Percentiles rank a stretch among this genome's conserved stretches.
Conservation (phyloP, 208 protist genomes). For the Crithidia acanthocephali region DNA sequence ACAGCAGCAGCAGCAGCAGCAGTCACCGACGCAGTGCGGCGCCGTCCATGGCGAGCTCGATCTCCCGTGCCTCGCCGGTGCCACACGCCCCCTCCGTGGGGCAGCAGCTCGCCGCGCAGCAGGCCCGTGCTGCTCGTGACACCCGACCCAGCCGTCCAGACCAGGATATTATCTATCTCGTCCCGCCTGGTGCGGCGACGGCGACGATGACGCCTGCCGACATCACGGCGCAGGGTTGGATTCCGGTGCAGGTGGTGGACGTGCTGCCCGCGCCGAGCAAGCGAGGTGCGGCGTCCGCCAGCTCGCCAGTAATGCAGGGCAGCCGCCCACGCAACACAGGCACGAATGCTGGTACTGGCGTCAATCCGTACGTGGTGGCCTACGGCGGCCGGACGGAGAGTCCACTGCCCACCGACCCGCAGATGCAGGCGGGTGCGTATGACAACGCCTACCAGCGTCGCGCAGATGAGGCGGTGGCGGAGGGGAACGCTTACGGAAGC, state of each 20-base stretch:
- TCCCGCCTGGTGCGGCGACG: conserved; percentile 23
- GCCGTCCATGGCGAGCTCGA: conserved; percentile 7
- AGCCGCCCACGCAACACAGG: background rate
- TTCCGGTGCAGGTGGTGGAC: conserved; percentile 41
- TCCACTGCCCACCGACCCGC: conserved; percentile 29
- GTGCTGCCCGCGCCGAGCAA: background rate
- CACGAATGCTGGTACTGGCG: background rate
- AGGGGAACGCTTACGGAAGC: background rate
- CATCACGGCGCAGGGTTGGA: conserved; percentile 41
- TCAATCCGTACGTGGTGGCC: conserved; percentile 5
- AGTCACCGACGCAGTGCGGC: background rate
- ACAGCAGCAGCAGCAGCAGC: background rate
- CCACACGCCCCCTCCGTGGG: conserved; percentile 18
- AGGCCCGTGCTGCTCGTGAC: conserved; percentile 29
- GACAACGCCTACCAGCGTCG: background rate
- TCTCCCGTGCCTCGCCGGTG: conserved; percentile 23
- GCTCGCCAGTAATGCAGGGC: too few relatives aligned
- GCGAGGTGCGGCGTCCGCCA: background rate
- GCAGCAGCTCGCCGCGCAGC: conserved; percentile 27
- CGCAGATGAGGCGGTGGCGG: background rate
- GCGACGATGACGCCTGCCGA: conserved; percentile 37
- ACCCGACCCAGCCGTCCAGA: conserved; percentile 16
- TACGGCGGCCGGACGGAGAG: conserved; percentile 7
- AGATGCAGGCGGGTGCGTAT: background rate
- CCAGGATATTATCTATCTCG: conserved; percentile 34